These are phyloP conservation scores for Xerocomus brunneocitrinus DNA, from an alignment of 768 basidiomycete genomes.

Conservation along the genomic window DNA sequence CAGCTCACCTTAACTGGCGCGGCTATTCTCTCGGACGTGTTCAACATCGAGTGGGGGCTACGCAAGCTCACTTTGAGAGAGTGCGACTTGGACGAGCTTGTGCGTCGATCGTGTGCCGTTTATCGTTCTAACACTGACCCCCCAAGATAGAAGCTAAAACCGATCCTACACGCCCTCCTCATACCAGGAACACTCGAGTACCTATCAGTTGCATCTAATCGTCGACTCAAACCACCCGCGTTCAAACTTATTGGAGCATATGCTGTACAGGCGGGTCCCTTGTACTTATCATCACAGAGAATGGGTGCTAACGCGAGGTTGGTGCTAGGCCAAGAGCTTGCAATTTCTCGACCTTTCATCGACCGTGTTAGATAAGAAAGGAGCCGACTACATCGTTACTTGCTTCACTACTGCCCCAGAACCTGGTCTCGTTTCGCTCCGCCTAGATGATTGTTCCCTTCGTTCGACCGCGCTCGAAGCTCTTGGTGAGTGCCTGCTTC, in stretches of 20 bases:
- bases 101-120: slow-evolving; percentile 28
- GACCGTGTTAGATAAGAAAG: slow-evolving; percentile 77
- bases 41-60: slow-evolving; percentile 91
- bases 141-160: slow-evolving; percentile 65
- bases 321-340: slow-evolving; percentile 58
- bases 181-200: slow-evolving; percentile 77
- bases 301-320: neutral
- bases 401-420: slow-evolving; percentile 45
- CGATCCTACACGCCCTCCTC: slow-evolving; percentile 83
- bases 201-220: slow-evolving; percentile 83
- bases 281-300: neutral
- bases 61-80: slow-evolving; percentile 80
- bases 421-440: slow-evolving; percentile 65
- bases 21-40: slow-evolving; percentile 83
- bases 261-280: slow-evolving; percentile 53
- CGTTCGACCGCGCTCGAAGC: slow-evolving; percentile 71
- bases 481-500: slow-evolving; percentile 52
- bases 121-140: neutral
- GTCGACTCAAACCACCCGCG: slow-evolving; percentile 68
- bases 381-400: slow-evolving; percentile 75
- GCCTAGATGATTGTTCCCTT: slow-evolving; percentile 82
- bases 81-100: slow-evolving; percentile 83
- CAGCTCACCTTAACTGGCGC: slow-evolving; percentile 67
- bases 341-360: slow-evolving; percentile 91
- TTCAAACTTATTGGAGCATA: slow-evolving; percentile 82